Conservation (phyloP, 2,329 filamentous ascomycete genomes). For the Colletotrichum simmondsii region DNA sequence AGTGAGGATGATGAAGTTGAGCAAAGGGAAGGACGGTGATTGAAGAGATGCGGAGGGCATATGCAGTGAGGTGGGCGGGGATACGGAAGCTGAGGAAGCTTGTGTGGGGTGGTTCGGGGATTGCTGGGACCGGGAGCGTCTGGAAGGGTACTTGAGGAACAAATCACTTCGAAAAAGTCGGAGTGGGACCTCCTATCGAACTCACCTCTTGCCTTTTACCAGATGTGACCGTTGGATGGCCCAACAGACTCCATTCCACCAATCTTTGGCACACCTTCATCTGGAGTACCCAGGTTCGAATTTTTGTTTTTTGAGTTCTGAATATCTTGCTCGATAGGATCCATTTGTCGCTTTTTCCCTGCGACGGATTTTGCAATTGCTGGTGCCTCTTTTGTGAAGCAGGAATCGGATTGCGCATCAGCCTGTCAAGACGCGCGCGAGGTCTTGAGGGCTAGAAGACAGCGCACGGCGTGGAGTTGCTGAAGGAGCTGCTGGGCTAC, state of each 20-base stretch:
- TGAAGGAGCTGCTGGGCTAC: too few relatives aligned
- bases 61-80: constrained; percentile 7
- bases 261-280: constrained; percentile 50
- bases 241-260: constrained; percentile 51
- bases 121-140: too few relatives aligned
- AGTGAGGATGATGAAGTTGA: not conserved
- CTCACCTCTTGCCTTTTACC: constrained; percentile 77
- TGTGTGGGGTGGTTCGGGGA: not conserved
- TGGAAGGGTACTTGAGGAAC: constrained; percentile 32
- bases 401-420: not conserved
- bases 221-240: constrained; percentile 71
- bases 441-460: too few relatives aligned
- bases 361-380: not conserved
- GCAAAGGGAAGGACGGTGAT: not conserved
- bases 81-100: constrained; percentile 2
- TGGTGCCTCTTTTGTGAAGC: too few relatives aligned
- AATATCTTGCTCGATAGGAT: not conserved
- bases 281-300: constrained; percentile 41
- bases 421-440: too few relatives aligned
- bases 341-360: not conserved
- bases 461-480: not conserved
- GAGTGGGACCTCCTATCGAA: constrained; percentile 73
- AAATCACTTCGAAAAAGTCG: constrained; percentile 37
- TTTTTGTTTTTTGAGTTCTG: constrained; percentile 11
- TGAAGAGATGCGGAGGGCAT: not conserved